A percentile compares a stretch with the other conserved stretches of the same genome.
Evolutionary conservation across 495 filamentous ascomycete genomes (phyloP).

Genomic region (Jackrogersella multiformis): DNA sequence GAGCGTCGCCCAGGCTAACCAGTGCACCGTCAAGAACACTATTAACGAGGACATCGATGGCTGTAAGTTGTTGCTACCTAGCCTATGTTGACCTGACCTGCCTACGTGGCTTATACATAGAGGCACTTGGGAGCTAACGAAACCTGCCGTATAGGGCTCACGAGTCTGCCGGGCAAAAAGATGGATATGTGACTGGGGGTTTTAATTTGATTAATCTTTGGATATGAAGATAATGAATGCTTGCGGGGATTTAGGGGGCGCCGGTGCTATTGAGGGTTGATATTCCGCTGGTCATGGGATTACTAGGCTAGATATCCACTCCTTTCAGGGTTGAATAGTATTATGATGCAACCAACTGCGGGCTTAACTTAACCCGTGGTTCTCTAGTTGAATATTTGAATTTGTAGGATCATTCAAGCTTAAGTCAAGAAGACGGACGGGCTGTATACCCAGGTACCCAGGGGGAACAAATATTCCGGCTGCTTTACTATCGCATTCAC

Average conservation of each 20-base stretch:
- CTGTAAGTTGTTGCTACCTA: slow-evolving; percentile 49
- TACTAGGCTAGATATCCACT: neutral
- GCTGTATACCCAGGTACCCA: too few species aligned
- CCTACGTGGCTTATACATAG: too few species aligned
- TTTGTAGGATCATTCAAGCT: too few species aligned
- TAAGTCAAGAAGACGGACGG: too few species aligned
- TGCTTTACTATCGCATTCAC: too few species aligned
- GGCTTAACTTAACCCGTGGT: too few species aligned
- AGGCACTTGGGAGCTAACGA: slow-evolving; percentile 12
- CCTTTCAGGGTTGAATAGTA: neutral
- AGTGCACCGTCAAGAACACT: slow-evolving; percentile 51
- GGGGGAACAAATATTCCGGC: too few species aligned
- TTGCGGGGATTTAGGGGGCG: neutral
- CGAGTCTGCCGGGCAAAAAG: slow-evolving; percentile 21
- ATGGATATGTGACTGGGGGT: slow-evolving; percentile 32
- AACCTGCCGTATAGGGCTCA: slow-evolving; percentile 14
- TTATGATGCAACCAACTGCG: too few species aligned
- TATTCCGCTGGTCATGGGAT: neutral
- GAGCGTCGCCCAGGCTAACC: slow-evolving; percentile 46
- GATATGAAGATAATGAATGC: neutral
- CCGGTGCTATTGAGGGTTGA: neutral
- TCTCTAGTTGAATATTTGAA: too few species aligned
- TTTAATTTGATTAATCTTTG: neutral
- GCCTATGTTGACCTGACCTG: too few species aligned
- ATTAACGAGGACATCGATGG: slow-evolving; percentile 52